phyloP scores from a whole-genome alignment of 2,329 filamentous ascomycete species.

The Esteya vermicola region DNA sequence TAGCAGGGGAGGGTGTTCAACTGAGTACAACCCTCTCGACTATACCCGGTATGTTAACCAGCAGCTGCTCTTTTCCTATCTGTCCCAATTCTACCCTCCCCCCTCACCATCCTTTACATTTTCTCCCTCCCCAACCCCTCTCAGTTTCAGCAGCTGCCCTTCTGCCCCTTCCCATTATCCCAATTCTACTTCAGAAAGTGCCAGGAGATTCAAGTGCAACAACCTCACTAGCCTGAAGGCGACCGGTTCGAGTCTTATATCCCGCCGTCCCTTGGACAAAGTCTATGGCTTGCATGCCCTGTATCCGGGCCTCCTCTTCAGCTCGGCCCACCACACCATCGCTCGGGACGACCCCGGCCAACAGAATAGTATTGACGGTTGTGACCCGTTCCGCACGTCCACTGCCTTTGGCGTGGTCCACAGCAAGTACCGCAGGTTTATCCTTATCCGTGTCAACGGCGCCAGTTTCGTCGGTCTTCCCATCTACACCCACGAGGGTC shows the following conservation, averaged over 20 bases:
- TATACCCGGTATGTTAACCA: too few species aligned
- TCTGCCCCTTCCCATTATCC: neutral
- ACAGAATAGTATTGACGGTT: neutral
- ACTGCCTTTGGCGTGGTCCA: constrained; percentile 13
- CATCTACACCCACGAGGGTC: constrained; percentile 14
- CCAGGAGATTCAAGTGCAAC: neutral
- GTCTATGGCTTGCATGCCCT: neutral
- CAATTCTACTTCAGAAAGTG: neutral
- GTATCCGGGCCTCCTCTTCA: constrained; percentile 1
- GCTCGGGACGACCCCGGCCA: neutral
- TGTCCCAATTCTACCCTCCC: too few species aligned
- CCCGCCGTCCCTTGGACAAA: neutral
- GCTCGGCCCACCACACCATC: constrained; percentile 1
- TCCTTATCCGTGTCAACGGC: constrained; percentile 11
- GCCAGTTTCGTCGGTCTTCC: constrained; percentile 13
- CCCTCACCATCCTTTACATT: too few species aligned
- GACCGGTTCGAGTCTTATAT: neutral
- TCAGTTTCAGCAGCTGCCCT: neutral
- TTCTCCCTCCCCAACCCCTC: neutral
- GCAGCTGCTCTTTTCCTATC: too few species aligned
- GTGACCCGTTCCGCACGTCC: constrained; percentile 13
- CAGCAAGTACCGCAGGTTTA: constrained; percentile 15
- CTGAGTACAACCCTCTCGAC: too few species aligned
- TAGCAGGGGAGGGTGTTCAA: too few species aligned
- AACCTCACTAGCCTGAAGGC: neutral